phyloP scores from a whole-genome alignment of 1,139 yeast species.

The Yamadazyma epiphylla region DNA sequence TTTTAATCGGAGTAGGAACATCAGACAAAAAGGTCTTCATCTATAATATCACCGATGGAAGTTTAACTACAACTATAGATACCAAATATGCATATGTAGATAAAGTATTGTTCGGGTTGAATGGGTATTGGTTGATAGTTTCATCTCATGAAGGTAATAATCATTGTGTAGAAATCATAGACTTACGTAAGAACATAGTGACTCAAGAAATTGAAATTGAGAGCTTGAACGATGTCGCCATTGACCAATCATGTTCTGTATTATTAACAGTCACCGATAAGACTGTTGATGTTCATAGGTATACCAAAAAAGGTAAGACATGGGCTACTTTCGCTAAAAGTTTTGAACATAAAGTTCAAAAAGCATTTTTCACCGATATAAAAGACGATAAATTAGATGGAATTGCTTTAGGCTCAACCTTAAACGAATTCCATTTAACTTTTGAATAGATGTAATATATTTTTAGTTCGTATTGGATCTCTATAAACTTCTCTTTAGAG shows the following conservation, averaged over 20 bases:
- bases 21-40: conserved; percentile 34
- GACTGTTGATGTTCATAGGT: conserved; percentile 26
- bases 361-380: no score
- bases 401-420: neutral
- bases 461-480: no score
- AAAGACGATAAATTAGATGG: no score
- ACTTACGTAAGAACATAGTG: conserved; percentile 46
- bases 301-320: conserved; percentile 40
- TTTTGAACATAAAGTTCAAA: no score
- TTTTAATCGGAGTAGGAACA: conserved; percentile 49
- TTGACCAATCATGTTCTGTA: conserved; percentile 46
- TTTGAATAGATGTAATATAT: neutral
- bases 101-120: conserved; percentile 52
- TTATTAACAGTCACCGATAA: neutral
- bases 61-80: conserved; percentile 34
- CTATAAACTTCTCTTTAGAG: no score
- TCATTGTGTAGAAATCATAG: conserved; percentile 42
- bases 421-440: neutral
- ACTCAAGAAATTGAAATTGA: conserved; percentile 25
- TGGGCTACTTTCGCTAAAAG: no score
- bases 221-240: conserved; percentile 21
- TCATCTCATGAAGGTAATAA: conserved; percentile 14
- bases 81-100: conserved; percentile 24
- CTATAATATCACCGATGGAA: conserved; percentile 39
- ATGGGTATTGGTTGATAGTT: conserved; percentile 65